A percentile compares a stretch with the other conserved stretches of the same genome.
Evolutionary conservation across 148 eudicot genomes (phyloP).

Genomic region (Fagopyrum homotropicum): DNA sequence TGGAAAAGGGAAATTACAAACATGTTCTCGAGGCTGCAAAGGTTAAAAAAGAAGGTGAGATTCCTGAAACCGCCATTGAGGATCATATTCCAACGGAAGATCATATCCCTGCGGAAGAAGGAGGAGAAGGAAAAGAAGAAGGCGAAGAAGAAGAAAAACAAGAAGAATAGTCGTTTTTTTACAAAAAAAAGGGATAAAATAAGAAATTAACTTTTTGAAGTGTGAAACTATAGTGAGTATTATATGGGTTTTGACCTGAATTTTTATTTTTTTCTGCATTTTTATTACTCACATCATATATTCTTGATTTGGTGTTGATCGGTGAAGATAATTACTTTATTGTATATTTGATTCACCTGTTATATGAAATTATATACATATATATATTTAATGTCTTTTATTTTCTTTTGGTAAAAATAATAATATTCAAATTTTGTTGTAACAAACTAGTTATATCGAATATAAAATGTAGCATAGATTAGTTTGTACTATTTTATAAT

Average conservation of each 20-base stretch:
- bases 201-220: too few relatives aligned
- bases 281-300: background rate
- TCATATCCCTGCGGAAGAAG: background rate
- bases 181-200: too few relatives aligned
- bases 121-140: background rate
- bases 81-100: background rate
- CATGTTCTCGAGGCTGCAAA: slow-evolving; percentile 32
- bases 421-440: too few relatives aligned
- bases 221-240: too few relatives aligned
- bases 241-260: too few relatives aligned
- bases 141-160: background rate
- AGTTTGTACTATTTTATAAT: too few relatives aligned
- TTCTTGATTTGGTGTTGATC: background rate
- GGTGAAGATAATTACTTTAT: background rate
- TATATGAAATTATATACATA: too few relatives aligned
- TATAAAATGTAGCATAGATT: too few relatives aligned
- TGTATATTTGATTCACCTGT: background rate
- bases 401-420: too few relatives aligned
- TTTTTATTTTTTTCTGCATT: too few relatives aligned
- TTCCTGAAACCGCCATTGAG: background rate
- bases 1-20: slow-evolving; percentile 92
- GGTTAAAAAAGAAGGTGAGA: background rate
- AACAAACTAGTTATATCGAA: too few relatives aligned
- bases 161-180: background rate
- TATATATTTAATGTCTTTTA: too few relatives aligned